Conservation (phyloP, 306 rosid genomes). For the Cucumis hystrix region DNA sequence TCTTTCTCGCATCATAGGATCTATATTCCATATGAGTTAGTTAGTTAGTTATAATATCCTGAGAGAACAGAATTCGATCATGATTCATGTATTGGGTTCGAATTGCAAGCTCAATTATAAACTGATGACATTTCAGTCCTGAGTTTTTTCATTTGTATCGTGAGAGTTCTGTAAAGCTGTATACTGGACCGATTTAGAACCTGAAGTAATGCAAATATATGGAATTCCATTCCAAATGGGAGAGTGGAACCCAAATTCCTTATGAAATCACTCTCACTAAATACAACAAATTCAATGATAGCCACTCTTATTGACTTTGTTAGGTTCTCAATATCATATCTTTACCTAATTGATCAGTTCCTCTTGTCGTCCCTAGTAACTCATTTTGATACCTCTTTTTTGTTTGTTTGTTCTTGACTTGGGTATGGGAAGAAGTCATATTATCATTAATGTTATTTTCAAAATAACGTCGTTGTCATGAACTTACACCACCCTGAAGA, state of each 20-base stretch:
- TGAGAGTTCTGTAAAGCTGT: background rate
- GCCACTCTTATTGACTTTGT: background rate
- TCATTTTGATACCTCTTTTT: background rate
- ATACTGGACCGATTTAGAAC: background rate
- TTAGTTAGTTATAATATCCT: background rate
- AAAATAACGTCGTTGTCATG: background rate
- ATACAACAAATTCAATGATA: background rate
- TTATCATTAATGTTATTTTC: too few species aligned
- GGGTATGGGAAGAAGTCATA: background rate
- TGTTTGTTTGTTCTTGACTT: background rate
- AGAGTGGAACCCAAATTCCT: background rate
- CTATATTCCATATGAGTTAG: background rate
- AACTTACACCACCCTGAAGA: background rate
- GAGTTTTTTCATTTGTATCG: background rate
- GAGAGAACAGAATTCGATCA: background rate
- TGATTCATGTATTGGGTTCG: background rate
- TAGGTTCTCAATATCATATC: background rate
- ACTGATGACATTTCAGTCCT: background rate
- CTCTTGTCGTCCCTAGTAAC: background rate
- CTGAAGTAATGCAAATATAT: background rate
- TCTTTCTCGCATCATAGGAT: background rate
- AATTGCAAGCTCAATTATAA: background rate
- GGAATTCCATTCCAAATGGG: background rate
- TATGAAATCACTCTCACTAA: background rate
- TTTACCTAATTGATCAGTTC: background rate